phyloP scores from a whole-genome alignment of 164 flowering plant species.

The Aristolochia californica region DNA sequence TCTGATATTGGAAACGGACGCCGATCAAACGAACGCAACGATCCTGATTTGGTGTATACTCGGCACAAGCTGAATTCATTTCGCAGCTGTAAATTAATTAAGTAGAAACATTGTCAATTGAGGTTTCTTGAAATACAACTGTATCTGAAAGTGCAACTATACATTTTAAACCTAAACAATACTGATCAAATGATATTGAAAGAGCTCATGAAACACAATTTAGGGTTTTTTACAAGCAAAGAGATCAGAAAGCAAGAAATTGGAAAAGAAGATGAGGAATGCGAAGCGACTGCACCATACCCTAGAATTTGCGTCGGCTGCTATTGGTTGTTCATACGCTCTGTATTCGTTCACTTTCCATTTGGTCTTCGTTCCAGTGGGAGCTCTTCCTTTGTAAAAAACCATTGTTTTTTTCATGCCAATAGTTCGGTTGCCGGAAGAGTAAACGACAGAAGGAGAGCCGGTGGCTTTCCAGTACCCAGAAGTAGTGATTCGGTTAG shows the following conservation, averaged over 20 bases:
- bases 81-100: constrained; percentile 41
- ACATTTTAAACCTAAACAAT: too few species aligned
- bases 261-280: too few species aligned
- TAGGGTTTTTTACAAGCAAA: too few species aligned
- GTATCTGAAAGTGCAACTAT: too few species aligned
- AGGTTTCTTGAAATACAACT: too few species aligned
- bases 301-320: not conserved
- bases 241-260: too few species aligned
- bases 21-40: constrained; percentile 56
- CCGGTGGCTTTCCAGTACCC: constrained; percentile 83
- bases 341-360: constrained; percentile 15
- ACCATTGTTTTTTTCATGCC: constrained; percentile 28
- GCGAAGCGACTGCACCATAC: too few species aligned
- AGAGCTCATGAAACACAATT: too few species aligned
- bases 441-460: constrained; percentile 45
- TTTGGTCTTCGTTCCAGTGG: constrained; percentile 9
- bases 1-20: constrained; percentile 28
- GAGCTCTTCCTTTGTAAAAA: constrained; percentile 14
- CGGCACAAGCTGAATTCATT: constrained; percentile 56
- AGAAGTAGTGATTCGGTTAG: constrained; percentile 32
- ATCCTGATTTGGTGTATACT: constrained; percentile 49
- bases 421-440: constrained; percentile 24
- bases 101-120: too few species aligned
- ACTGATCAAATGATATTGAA: too few species aligned
- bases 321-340: not conserved